Conservation (phyloP, 371 early-diverging fungal species). For the Zopfochytrium polystomum region DNA sequence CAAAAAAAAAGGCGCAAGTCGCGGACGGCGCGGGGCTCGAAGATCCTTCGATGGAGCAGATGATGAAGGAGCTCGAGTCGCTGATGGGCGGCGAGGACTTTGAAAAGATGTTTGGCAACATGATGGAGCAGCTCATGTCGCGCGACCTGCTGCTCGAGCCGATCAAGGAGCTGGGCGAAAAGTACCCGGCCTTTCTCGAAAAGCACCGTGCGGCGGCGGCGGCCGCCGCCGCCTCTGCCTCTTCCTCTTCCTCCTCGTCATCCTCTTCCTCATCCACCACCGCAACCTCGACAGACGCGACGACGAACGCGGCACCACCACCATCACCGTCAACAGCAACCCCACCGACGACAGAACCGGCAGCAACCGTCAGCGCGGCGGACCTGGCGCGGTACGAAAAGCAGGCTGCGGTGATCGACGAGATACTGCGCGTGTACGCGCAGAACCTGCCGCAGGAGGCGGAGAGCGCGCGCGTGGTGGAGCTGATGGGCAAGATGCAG, state of each 20-base stretch:
- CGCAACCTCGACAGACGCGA: not conserved
- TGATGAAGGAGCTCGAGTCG: constrained; percentile 87
- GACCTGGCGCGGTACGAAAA: constrained; percentile 71
- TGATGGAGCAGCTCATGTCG: constrained; percentile 87
- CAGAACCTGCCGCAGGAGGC: constrained; percentile 61
- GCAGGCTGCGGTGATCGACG: constrained; percentile 67
- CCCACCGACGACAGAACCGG: too few species aligned
- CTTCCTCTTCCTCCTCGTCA: too few species aligned
- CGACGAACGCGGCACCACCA: too few species aligned
- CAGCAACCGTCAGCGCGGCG: constrained; percentile 57
- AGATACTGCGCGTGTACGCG: constrained; percentile 73
- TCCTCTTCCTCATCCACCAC: not conserved
- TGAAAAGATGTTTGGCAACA: constrained; percentile 78
- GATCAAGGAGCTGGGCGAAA: constrained; percentile 76
- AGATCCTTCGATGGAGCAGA: constrained; percentile 72
- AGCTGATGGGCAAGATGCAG: constrained; percentile 96
- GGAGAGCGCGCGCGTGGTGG: constrained; percentile 67
- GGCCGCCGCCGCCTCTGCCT: too few species aligned
- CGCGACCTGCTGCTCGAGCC: constrained; percentile 92
- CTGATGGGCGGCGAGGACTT: constrained; percentile 75
- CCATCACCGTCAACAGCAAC: too few species aligned
- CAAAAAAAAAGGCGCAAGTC: constrained; percentile 38
- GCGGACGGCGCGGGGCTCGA: constrained; percentile 55
- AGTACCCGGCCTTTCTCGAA: constrained; percentile 45
- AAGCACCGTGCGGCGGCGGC: constrained; percentile 1